Evolutionary conservation across 345 rosid genomes (phyloP).

Genomic region (Euphorbia tirucalli): DNA sequence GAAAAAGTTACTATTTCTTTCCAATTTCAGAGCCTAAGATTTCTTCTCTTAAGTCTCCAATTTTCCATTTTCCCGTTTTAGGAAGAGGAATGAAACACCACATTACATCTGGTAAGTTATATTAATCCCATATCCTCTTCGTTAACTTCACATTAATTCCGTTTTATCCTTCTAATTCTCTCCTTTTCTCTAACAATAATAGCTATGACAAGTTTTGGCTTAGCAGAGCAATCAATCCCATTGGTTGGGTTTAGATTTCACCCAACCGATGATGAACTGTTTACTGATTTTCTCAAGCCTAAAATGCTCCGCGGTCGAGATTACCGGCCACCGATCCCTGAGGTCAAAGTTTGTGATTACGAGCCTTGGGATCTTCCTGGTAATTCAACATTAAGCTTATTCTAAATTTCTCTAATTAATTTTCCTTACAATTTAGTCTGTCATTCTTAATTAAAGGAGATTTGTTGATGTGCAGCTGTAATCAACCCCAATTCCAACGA

Average conservation of each 20-base stretch:
- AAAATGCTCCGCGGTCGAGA: slow-evolving; percentile 18
- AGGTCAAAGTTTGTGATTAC: slow-evolving; percentile 32
- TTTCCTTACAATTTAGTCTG: too few relatives aligned
- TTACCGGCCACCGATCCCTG: slow-evolving; percentile 17
- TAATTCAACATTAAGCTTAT: slow-evolving; percentile 7
- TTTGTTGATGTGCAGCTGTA: neutral
- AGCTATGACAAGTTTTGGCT: neutral
- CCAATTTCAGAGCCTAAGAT: too few relatives aligned
- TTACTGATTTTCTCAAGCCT: slow-evolving; percentile 26
- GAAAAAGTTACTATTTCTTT: too few relatives aligned
- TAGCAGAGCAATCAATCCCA: too few relatives aligned
- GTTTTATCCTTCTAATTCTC: neutral
- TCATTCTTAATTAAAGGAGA: neutral
- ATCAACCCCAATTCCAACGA: neutral
- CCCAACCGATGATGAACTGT: slow-evolving; percentile 44
- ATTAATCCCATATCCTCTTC: neutral
- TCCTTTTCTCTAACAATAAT: neutral
- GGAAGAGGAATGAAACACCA: slow-evolving; percentile 26
- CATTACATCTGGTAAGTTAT: slow-evolving; percentile 4
- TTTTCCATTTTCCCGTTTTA: slow-evolving; percentile 4
- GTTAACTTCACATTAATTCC: too few relatives aligned
- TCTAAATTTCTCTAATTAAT: neutral
- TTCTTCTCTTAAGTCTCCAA: too few relatives aligned
- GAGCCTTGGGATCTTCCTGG: slow-evolving; percentile 59
- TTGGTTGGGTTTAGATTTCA: slow-evolving; percentile 32